phyloP scores from a whole-genome alignment of 23 red algal genomes.

The Chondrus crispus region DNA sequence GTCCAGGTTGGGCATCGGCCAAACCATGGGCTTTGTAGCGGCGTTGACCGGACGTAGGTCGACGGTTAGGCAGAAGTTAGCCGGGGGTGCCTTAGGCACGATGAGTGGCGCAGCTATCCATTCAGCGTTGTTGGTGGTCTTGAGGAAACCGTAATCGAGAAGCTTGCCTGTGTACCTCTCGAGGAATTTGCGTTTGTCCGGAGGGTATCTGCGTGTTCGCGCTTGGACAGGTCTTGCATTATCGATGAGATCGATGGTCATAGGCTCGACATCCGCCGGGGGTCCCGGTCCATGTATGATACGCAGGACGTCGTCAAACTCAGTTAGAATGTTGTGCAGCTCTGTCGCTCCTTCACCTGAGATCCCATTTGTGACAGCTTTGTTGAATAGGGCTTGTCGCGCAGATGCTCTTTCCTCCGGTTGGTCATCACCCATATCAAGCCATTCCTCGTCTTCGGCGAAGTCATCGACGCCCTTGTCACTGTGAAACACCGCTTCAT shows the following conservation, averaged over 20 bases:
- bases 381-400: too few relatives aligned
- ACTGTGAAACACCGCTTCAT: not conserved
- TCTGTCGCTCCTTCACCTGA: not conserved
- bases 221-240: not conserved
- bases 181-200: not conserved
- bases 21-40: not conserved
- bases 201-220: not conserved
- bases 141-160: not conserved
- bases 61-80: constrained; percentile 2
- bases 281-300: not conserved
- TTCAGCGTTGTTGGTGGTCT: not conserved
- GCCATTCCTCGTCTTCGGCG: not conserved
- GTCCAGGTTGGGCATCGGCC: constrained; percentile 20
- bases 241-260: not conserved
- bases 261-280: constrained; percentile 7
- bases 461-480: not conserved
- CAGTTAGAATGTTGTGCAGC: not conserved
- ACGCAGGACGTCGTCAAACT: constrained; percentile 19
- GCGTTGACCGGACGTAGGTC: not conserved
- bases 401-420: too few relatives aligned
- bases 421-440: too few relatives aligned
- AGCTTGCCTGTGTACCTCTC: not conserved
- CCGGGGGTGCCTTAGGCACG: constrained; percentile 1
- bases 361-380: not conserved
- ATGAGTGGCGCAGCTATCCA: constrained; percentile 14